A percentile compares a stretch with the other conserved stretches of the same genome.
Conservation (phyloP, 2,329 filamentous ascomycete species). For the Colletotrichum limetticola region DNA sequence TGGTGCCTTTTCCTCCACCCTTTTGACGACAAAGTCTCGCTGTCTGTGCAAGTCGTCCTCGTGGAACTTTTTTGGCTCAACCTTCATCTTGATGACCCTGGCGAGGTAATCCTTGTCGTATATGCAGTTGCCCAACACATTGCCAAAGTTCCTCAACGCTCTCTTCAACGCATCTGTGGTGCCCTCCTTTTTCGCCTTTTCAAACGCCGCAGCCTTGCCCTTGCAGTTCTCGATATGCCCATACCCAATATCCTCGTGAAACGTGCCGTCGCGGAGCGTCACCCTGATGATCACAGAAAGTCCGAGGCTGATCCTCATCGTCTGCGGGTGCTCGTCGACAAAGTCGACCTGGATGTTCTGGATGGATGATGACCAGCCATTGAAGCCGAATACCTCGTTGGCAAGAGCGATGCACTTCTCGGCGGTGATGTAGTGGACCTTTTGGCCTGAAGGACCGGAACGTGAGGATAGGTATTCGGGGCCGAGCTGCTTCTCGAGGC, state of each 20-base stretch:
- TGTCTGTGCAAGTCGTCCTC: conserved; percentile 85
- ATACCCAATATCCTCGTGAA: conserved; percentile 97
- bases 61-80: conserved; percentile 80
- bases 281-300: conserved; percentile 92
- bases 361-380: conserved; percentile 97
- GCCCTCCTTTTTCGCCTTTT: conserved; percentile 98
- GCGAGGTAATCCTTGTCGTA: conserved; percentile 96
- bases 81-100: conserved; percentile 91
- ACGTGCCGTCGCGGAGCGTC: conserved; percentile 92
- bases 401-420: conserved; percentile 97
- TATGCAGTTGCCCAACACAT: conserved; percentile 96
- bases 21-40: conserved; percentile 76
- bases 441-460: conserved; percentile 83
- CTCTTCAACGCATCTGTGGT: conserved; percentile 95
- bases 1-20: conserved; percentile 44
- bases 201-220: conserved; percentile 93
- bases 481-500: conserved; percentile 91
- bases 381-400: conserved; percentile 96
- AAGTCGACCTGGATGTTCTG: conserved; percentile 96
- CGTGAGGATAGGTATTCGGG: conserved; percentile 95
- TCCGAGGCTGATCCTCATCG: conserved; percentile 83
- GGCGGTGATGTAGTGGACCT: conserved; percentile 93
- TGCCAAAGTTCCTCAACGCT: conserved; percentile 90
- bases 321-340: conserved; percentile 85
- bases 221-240: conserved; percentile 97